Conservation (phyloP, 495 filamentous ascomycete genomes). For the Penicillium roqueforti region DNA sequence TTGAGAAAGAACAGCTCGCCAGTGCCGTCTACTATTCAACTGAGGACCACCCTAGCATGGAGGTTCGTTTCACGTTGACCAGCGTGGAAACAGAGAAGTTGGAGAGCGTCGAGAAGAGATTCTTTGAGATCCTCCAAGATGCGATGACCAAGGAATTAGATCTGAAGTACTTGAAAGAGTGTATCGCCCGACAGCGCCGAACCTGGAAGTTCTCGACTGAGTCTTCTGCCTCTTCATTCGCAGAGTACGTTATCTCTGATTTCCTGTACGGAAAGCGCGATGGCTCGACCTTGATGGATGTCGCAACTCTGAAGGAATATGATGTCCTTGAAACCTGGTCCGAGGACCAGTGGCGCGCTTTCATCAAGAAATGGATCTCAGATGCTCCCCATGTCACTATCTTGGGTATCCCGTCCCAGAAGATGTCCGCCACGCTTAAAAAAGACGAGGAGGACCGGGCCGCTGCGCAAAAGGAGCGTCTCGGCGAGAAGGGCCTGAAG, state of each 20-base stretch:
- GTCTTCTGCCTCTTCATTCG: constrained; percentile 66
- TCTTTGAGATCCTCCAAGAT: constrained; percentile 78
- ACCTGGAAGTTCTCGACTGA: constrained; percentile 78
- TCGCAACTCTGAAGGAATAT: constrained; percentile 67
- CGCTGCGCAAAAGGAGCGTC: constrained; percentile 51
- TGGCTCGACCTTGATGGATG: constrained; percentile 69
- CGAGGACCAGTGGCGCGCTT: constrained; percentile 76
- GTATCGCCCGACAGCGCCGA: constrained; percentile 70
- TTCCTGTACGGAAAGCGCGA: constrained; percentile 86
- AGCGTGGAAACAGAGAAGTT: constrained; percentile 86
- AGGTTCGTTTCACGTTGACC: constrained; percentile 78
- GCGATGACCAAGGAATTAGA: constrained; percentile 76
- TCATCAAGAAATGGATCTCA: constrained; percentile 76
- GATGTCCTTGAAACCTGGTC: constrained; percentile 74
- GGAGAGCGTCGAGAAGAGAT: constrained; percentile 72
- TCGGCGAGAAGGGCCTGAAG: constrained; percentile 65
- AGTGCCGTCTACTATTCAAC: constrained; percentile 73
- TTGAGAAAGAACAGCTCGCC: constrained; percentile 88
- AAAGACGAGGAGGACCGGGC: constrained; percentile 59
- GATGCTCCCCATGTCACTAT: constrained; percentile 84
- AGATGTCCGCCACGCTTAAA: constrained; percentile 68
- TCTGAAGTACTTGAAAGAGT: constrained; percentile 83
- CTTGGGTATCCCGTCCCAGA: constrained; percentile 74
- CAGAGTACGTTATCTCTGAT: constrained; percentile 78
- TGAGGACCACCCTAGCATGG: constrained; percentile 71